Conservation (phyloP, 495 filamentous ascomycete genomes). For the Glutinoglossum americanum region DNA sequence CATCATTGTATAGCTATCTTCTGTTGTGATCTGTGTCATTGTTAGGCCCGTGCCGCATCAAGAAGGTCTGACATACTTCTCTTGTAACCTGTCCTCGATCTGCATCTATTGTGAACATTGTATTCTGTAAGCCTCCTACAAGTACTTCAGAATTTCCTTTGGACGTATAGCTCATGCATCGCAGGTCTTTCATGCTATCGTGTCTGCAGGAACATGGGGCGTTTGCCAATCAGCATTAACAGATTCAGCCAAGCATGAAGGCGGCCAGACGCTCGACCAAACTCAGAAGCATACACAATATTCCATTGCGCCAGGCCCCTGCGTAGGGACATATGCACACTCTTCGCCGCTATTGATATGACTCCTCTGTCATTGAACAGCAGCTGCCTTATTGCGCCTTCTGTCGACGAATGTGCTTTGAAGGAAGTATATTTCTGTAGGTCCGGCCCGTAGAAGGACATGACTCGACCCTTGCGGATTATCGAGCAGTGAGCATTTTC, state of each 20-base stretch:
- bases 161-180: conserved; percentile 85
- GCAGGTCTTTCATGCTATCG: conserved; percentile 57
- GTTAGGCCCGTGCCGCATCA: not conserved
- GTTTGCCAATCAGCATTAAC: not conserved
- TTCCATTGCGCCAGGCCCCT: conserved; percentile 74
- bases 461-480: conserved; percentile 46
- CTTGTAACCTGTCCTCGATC: conserved; percentile 63
- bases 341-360: conserved; percentile 51
- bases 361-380: conserved; percentile 73
- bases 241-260: not conserved
- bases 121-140: conserved; percentile 64
- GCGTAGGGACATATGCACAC: conserved; percentile 67
- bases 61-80: conserved; percentile 23
- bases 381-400: conserved; percentile 57
- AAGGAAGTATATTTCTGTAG: conserved; percentile 64
- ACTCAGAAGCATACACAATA: conserved; percentile 28
- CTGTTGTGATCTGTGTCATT: conserved; percentile 37
- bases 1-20: conserved; percentile 71
- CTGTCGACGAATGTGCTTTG: conserved; percentile 38
- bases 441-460: conserved; percentile 65
- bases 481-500: not conserved
- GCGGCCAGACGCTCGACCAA: not conserved
- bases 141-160: conserved; percentile 62
- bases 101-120: conserved; percentile 79
- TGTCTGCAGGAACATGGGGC: conserved; percentile 20